phyloP scores from a whole-genome alignment of 78 protist species.

The Dictyostelium discoideum region DNA sequence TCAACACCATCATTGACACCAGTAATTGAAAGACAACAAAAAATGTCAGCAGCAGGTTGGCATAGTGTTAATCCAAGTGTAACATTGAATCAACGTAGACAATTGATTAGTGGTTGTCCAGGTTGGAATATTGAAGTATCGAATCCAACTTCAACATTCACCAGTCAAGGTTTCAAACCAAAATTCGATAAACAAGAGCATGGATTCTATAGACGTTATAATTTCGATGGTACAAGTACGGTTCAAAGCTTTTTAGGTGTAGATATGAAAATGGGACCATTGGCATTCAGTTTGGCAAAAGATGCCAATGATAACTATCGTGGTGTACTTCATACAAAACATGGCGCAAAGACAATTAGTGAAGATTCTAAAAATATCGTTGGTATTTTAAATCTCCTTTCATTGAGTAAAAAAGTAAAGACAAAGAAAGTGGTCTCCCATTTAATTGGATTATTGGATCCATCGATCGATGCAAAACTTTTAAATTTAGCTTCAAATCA shows the following conservation, averaged over 20 bases:
- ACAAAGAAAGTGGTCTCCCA: conserved; percentile 43
- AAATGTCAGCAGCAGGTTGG: background rate
- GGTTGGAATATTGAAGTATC: conserved; percentile 64
- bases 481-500: conserved; percentile 36
- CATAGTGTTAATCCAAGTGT: background rate
- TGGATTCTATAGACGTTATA: conserved; percentile 44
- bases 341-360: conserved; percentile 39
- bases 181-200: conserved; percentile 53
- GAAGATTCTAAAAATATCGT: conserved; percentile 34
- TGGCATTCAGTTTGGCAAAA: conserved; percentile 57
- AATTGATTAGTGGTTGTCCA: background rate
- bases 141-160: background rate
- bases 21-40: background rate
- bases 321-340: conserved; percentile 60
- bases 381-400: background rate
- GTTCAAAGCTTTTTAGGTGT: conserved; percentile 47
- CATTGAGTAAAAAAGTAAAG: conserved; percentile 30
- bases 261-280: conserved; percentile 58
- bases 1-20: background rate
- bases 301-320: conserved; percentile 29
- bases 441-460: background rate
- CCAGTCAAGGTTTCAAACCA: background rate
- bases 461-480: conserved; percentile 16
- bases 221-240: conserved; percentile 13
- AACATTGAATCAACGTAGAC: background rate